Base-by-base conservation (phyloP, 768 basidiomycete species). In the Suillus brevipes region DNA sequence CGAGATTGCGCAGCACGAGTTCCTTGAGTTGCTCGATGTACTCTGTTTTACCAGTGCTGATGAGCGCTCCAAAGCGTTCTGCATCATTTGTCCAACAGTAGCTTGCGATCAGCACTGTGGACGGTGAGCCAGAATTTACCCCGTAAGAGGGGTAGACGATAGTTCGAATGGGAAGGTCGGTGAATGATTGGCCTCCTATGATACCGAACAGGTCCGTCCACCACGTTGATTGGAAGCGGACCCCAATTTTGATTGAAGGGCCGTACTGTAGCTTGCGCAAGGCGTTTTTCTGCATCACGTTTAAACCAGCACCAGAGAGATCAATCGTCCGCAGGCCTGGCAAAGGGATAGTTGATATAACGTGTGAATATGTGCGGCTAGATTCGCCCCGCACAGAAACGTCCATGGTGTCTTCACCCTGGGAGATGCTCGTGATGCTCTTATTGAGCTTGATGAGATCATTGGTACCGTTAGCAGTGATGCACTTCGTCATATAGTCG, bases 91-190 rank as follows among this genome's bases (percentile, higher is more conserved):
- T 77, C 80, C 78, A 81, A 37, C 66, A 69, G 70, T 82, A 83
- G 58, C 79, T 81, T 4, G 78, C 80, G 12, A 83, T 80, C 9
- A 83, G 70, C 0, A 74, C 72, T 0, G 71, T 74, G 23, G 74
- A 69, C 9, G 70, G 73, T 0, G 65, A 66, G 28, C 28, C 25
- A 14, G 66, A 56, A n/a, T 67, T 62, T 25, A 68, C 66, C 0
- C 79, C 80, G 31, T 78, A 79, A 3, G 82, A 83, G 0, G 82
- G 83, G 65, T 83, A 84, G 5, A 84, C 79, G 58, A 81, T 71
- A 0, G 75, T 78, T 37, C 80, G 76, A n/a, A 80, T 68, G 7
- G 78, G 79, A 20, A 75, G 69, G 67, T 83, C 83, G 1, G 81
- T 84, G 67, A 67, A 75, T 4, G 81, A 75, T 66, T 78, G 77